Conservation (phyloP, 345 rosid species). For the Populus ilicifolia region DNA sequence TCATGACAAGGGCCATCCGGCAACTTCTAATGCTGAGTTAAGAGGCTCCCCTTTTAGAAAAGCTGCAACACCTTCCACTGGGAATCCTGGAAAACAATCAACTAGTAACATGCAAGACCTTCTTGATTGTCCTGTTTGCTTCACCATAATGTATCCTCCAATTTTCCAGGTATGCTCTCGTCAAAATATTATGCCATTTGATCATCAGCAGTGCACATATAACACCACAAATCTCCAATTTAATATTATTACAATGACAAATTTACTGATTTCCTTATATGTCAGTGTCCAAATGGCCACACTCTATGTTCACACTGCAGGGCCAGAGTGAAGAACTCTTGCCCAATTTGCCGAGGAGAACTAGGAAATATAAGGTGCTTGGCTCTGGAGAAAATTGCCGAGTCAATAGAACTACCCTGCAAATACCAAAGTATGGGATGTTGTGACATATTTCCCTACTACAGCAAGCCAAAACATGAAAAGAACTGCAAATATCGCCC, state of each 20-base stretch:
- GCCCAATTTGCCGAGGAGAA: slow-evolving; percentile 83
- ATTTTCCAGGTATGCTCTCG: slow-evolving; percentile 61
- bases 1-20: slow-evolving; percentile 43
- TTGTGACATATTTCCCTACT: slow-evolving; percentile 69
- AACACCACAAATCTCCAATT: neutral
- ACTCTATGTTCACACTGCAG: slow-evolving; percentile 78
- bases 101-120: slow-evolving; percentile 67
- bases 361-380: slow-evolving; percentile 90
- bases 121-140: slow-evolving; percentile 78
- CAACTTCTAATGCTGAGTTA: slow-evolving; percentile 39
- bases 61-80: slow-evolving; percentile 34
- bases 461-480: slow-evolving; percentile 80
- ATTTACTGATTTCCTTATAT: slow-evolving; percentile 1
- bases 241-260: neutral
- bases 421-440: slow-evolving; percentile 69
- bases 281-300: slow-evolving; percentile 86
- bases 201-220: neutral
- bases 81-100: slow-evolving; percentile 49
- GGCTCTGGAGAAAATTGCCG: slow-evolving; percentile 83
- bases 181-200: neutral
- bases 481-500: slow-evolving; percentile 68
- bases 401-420: slow-evolving; percentile 77
- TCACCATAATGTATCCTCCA: slow-evolving; percentile 78
- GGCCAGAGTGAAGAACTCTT: slow-evolving; percentile 59
- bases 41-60: slow-evolving; percentile 45